Conservation (phyloP, 805 yeast genomes). For the Nakazawaea populi region DNA sequence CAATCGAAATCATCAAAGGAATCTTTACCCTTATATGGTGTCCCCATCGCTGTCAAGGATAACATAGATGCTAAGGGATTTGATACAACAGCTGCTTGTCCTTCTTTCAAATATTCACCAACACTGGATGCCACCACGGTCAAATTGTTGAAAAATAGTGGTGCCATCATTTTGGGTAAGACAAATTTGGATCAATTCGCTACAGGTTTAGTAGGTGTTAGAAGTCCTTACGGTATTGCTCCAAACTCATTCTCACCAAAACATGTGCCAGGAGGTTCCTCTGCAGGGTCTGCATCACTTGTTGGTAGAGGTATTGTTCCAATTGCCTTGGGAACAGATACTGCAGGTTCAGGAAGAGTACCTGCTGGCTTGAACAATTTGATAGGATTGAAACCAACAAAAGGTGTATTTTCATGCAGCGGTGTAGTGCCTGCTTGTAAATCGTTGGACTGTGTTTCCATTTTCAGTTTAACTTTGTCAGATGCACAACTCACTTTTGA, state of each 20-base stretch:
- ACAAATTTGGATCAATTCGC: conserved; percentile 97
- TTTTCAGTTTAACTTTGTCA: conserved; percentile 67
- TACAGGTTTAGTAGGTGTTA: conserved; percentile 91
- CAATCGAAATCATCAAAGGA: conserved; percentile 53
- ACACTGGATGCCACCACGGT: conserved; percentile 72
- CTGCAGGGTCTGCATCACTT: conserved; percentile 92
- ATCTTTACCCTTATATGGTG: conserved; percentile 77
- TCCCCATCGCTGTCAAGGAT: conserved; percentile 92
- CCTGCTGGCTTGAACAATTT: conserved; percentile 93
- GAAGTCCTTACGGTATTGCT: conserved; percentile 93
- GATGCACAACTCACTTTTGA: conserved; percentile 81
- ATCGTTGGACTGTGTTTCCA: conserved; percentile 87
- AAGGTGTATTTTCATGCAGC: conserved; percentile 75
- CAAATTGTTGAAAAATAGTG: conserved; percentile 66
- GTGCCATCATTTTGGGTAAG: conserved; percentile 91
- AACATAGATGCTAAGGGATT: conserved; percentile 84
- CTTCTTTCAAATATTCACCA: conserved; percentile 70
- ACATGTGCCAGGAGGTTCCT: conserved; percentile 92
- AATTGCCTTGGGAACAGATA: conserved; percentile 87
- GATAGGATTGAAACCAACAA: conserved; percentile 89
- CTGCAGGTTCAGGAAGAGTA: conserved; percentile 97
- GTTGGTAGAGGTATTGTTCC: conserved; percentile 91
- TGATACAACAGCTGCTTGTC: conserved; percentile 94
- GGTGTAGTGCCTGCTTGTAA: conserved; percentile 99
- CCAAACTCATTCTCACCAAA: conserved; percentile 68